Conservation (phyloP, 2,329 filamentous ascomycete species). For the Exophiala calicioides region DNA sequence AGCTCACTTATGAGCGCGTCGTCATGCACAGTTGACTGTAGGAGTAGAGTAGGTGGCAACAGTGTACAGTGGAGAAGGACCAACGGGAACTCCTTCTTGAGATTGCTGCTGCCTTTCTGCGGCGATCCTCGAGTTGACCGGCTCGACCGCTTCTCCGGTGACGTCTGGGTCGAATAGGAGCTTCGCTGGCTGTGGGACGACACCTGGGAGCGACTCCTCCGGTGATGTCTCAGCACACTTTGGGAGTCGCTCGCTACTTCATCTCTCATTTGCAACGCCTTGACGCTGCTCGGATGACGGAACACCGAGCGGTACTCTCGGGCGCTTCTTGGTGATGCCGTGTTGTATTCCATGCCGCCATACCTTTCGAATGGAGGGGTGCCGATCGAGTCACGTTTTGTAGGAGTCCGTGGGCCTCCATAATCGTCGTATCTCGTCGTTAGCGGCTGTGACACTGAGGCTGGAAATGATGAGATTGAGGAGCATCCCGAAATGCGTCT, state of each 20-base stretch:
- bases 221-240: conserved; percentile 38
- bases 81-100: conserved; percentile 55
- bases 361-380: conserved; percentile 3
- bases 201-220: conserved; percentile 24
- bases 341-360: background rate
- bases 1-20: conserved; percentile 51
- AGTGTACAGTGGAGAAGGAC: conserved; percentile 63
- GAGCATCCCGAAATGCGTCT: conserved; percentile 25
- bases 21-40: conserved; percentile 43
- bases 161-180: conserved; percentile 23
- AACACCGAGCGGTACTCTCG: conserved; percentile 40
- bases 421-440: conserved; percentile 14
- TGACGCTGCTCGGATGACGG: conserved; percentile 48
- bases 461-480: conserved; percentile 31
- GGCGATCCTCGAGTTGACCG: conserved; percentile 18
- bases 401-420: conserved; percentile 18
- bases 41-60: conserved; percentile 54
- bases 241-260: conserved; percentile 43
- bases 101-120: conserved; percentile 34
- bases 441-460: conserved; percentile 25
- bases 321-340: conserved; percentile 15
- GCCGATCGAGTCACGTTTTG: conserved; percentile 10
- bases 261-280: conserved; percentile 45
- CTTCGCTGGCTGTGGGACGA: conserved; percentile 27
- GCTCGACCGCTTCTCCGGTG: conserved; percentile 27